Evolutionary conservation across 306 rosid genomes (phyloP).

Genomic region (Pterocarpus macrocarpus): DNA sequence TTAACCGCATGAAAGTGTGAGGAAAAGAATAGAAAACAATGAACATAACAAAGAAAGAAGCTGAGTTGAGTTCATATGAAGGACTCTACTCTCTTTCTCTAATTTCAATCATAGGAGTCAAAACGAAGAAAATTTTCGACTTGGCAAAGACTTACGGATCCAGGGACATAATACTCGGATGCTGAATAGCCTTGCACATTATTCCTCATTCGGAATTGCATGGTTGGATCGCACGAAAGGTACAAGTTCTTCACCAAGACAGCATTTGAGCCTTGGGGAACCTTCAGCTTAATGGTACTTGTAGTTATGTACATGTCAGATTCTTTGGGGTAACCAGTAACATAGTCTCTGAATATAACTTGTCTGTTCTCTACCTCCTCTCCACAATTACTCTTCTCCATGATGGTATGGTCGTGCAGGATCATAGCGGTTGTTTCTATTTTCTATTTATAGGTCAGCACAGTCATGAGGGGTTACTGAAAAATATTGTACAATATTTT

Average conservation of each 20-base stretch:
- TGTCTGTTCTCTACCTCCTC: slow-evolving; percentile 44
- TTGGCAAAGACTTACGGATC: slow-evolving; percentile 21
- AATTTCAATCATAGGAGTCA: not conserved
- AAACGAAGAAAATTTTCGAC: not conserved
- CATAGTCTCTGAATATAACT: slow-evolving; percentile 41
- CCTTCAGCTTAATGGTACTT: slow-evolving; percentile 27
- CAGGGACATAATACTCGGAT: slow-evolving; percentile 13
- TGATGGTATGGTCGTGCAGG: not conserved
- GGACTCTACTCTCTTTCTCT: not conserved
- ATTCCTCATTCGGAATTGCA: slow-evolving; percentile 45
- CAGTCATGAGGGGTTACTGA: not conserved
- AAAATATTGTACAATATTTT: not conserved
- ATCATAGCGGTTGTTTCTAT: not conserved
- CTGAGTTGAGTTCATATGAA: too few relatives aligned
- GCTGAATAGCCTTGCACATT: not conserved
- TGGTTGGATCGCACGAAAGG: slow-evolving; percentile 49
- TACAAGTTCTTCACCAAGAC: slow-evolving; percentile 26
- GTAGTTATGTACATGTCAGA: slow-evolving; percentile 27
- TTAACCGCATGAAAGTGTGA: not conserved
- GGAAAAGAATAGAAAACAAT: not conserved
- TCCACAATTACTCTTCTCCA: slow-evolving; percentile 3
- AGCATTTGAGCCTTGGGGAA: slow-evolving; percentile 36
- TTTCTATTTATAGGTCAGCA: slow-evolving; percentile 13
- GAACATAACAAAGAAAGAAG: too few relatives aligned
- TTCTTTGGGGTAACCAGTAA: slow-evolving; percentile 44